Evolutionary conservation across 1,139 yeast genomes (phyloP), one percentile per base, ranked within the genome.

Genomic region (Hyphopichia pseudoburtonii): DNA sequence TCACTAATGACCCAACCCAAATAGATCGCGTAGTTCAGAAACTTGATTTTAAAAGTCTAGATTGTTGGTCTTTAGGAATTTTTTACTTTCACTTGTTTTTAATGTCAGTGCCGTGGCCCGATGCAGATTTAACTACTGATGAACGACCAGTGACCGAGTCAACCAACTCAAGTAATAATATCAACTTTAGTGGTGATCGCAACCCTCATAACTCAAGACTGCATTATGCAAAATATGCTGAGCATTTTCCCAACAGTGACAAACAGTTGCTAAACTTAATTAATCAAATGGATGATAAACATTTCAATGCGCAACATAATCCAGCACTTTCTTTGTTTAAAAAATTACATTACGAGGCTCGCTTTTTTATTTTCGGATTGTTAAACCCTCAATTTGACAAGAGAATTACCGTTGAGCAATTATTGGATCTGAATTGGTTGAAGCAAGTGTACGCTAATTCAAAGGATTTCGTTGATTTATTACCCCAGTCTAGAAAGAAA

Each of bases 11-110:
- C 9, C 35, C 34, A 19, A 12, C 39, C 8, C 32, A 33, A 24
- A 22, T 42, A n/a, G 34, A 37, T 10, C 32, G 42, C 27, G 28
- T 46, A 6, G 44, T 40, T 25, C 38, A 44, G 4, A 34, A 43
- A n/a, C 37, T 51, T 19, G 45, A 53, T 19, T 62, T 66, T 36
- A 60, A 61, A 27, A 51, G 32, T 7, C 47, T 69, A 17, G 83
- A 78, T 51, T 60, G 64, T 37, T 78, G 82, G 82, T 62, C 79
- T 3, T 51, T 78, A 35, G 82, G 79, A 0, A 63, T 78, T 9
- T 49, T 73, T 4, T 78, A 76, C 48, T 66, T 74, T 45, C 72
- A 72, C 32, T 54, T 77, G 19, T 62, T 48, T 32, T 52, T 70
- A 15, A 62, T 76, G 65, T 57, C 64, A 17, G 65, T 64, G 27